Conservation (phyloP, 768 basidiomycete species). For the Trametes gibbosa region DNA sequence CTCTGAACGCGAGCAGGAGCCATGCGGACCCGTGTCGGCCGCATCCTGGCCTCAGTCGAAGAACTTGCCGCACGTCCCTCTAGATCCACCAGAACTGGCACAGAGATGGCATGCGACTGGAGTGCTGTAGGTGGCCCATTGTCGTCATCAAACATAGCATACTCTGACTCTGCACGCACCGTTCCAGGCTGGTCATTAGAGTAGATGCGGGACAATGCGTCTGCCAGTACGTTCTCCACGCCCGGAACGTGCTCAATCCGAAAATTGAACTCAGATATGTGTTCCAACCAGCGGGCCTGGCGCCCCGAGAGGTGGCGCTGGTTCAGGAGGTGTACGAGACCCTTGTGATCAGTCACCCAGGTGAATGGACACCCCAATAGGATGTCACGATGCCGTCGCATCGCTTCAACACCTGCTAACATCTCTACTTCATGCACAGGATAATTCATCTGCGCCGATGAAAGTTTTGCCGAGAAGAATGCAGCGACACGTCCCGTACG, state of each 20-base stretch:
- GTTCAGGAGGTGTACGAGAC: slow-evolving; percentile 20
- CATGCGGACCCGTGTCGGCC: background rate
- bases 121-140: background rate
- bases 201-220: slow-evolving; percentile 22
- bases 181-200: slow-evolving; percentile 22
- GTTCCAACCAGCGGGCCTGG: slow-evolving; percentile 31
- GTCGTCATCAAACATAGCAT: slow-evolving; percentile 15
- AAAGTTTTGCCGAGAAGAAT: slow-evolving; percentile 31
- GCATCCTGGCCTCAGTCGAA: background rate
- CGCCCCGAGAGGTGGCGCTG: slow-evolving; percentile 27
- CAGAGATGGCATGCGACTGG: slow-evolving; percentile 4
- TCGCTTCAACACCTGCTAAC: slow-evolving; percentile 35
- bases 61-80: slow-evolving; percentile 7
- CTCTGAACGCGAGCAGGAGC: no score
- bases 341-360: slow-evolving; percentile 30
- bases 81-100: slow-evolving; percentile 13
- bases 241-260: slow-evolving; percentile 31
- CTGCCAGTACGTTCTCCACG: slow-evolving; percentile 26
- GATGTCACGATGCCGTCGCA: slow-evolving; percentile 32
- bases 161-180: slow-evolving; percentile 24
- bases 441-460: slow-evolving; percentile 30
- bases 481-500: slow-evolving; percentile 18
- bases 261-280: slow-evolving; percentile 31
- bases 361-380: slow-evolving; percentile 26
- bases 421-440: slow-evolving; percentile 41